Percentiles rank a stretch among this genome's conserved stretches.
Evolutionary conservation across 176 grass and related monocot species (phyloP).

Genomic region (Cenchrus americanus): DNA sequence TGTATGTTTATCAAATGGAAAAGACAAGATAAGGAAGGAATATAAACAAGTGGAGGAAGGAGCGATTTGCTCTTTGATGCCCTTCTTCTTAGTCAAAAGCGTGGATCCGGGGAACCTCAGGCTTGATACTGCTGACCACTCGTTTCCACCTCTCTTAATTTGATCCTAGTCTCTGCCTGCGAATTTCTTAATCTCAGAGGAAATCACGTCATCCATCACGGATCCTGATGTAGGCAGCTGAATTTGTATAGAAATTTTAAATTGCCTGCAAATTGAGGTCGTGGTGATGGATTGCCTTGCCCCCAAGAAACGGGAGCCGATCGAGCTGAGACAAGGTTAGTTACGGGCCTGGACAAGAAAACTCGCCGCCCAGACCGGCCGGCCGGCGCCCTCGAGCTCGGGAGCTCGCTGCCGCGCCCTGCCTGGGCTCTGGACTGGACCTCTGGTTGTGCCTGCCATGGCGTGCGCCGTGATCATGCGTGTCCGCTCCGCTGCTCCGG

Average conservation of each 20-base stretch:
- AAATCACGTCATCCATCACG: background rate
- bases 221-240: background rate
- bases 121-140: constrained; percentile 24
- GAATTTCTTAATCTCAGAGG: background rate
- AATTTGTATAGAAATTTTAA: background rate
- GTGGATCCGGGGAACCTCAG: constrained; percentile 10
- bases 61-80: constrained; percentile 45
- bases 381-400: constrained; percentile 8
- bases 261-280: background rate
- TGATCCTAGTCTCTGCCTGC: background rate
- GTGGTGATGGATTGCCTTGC: background rate
- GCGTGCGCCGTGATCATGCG: constrained; percentile 36
- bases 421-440: background rate
- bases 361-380: background rate
- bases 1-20: constrained; percentile 8
- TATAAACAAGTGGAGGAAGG: constrained; percentile 1
- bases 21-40: constrained; percentile 4
- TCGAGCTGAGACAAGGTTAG: background rate
- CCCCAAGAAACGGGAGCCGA: background rate
- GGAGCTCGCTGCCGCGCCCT: background rate
- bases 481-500: constrained; percentile 32
- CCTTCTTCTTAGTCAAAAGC: constrained; percentile 41
- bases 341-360: constrained; percentile 5
- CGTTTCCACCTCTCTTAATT: background rate
- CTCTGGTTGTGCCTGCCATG: background rate